Evolutionary conservation across 2,329 filamentous ascomycete species (phyloP).

Genomic region (Fusarium irregulare): DNA sequence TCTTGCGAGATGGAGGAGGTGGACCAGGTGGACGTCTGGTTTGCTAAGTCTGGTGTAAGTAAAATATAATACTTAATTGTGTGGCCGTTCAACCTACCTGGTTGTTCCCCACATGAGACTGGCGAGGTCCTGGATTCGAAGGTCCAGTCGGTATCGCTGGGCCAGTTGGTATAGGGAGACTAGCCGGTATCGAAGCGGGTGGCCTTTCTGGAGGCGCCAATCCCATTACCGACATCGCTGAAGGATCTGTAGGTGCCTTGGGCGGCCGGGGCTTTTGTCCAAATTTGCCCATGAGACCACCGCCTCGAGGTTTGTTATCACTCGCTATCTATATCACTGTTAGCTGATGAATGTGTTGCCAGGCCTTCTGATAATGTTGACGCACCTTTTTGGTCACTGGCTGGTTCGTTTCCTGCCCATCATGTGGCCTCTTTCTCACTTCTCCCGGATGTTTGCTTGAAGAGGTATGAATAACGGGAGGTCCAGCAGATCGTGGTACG

Average conservation of each 20-base stretch:
- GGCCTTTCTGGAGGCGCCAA: conserved; percentile 59
- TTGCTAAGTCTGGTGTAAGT: conserved; percentile 34
- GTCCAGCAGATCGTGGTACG: conserved; percentile 46
- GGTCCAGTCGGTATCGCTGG: conserved; percentile 31
- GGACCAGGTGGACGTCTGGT: conserved; percentile 36
- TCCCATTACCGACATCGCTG: conserved; percentile 64
- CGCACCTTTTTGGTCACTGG: conserved; percentile 57
- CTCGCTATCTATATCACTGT: conserved; percentile 48
- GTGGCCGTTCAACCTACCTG: conserved; percentile 28
- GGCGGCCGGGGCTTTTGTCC: conserved; percentile 46
- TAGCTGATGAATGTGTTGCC: conserved; percentile 26
- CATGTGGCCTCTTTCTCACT: conserved; percentile 58
- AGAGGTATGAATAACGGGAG: conserved; percentile 56
- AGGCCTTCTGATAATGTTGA: conserved; percentile 21
- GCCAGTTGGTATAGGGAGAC: conserved; percentile 24
- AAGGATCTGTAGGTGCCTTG: conserved; percentile 59
- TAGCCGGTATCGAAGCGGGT: conserved; percentile 45
- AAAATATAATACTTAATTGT: background rate
- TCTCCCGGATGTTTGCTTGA: conserved; percentile 37
- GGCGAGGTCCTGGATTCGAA: conserved; percentile 38
- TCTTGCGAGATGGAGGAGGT: conserved; percentile 51
- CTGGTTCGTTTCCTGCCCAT: conserved; percentile 50
- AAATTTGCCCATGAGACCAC: conserved; percentile 53
- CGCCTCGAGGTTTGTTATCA: conserved; percentile 47
- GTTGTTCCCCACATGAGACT: conserved; percentile 32